Evolutionary conservation across 306 rosid species (phyloP).

Genomic region (Adenanthera pavonina): DNA sequence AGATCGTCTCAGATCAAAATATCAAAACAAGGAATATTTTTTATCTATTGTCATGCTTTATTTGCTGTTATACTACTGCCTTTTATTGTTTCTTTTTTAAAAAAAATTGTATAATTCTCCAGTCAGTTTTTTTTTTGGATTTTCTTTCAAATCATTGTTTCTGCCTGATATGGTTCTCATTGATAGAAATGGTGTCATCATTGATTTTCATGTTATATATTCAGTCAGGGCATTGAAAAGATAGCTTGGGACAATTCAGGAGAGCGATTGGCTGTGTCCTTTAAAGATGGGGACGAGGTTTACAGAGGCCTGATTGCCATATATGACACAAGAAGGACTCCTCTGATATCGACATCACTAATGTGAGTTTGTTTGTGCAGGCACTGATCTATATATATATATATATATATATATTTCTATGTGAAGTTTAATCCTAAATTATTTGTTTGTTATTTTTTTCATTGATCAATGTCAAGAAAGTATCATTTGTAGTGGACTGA

Average conservation of each 20-base stretch:
- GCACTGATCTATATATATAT: background rate
- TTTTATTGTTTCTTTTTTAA: no score
- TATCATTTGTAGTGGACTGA: constrained; percentile 8
- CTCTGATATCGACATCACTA: constrained; percentile 74
- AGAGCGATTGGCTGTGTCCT: constrained; percentile 90
- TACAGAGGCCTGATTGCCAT: constrained; percentile 84
- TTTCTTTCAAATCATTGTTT: background rate
- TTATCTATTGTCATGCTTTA: background rate
- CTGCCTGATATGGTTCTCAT: constrained; percentile 19
- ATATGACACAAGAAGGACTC: constrained; percentile 83
- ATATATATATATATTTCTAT: background rate
- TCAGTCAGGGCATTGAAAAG: constrained; percentile 88
- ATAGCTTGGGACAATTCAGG: constrained; percentile 98
- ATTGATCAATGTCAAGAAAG: background rate
- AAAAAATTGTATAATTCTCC: background rate
- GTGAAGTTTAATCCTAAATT: constrained; percentile 24
- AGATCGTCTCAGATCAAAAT: background rate
- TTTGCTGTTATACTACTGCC: background rate
- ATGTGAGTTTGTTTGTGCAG: constrained; percentile 62
- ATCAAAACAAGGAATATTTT: background rate
- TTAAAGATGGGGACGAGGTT: constrained; percentile 75
- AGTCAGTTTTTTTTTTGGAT: background rate
- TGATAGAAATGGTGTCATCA: constrained; percentile 26
- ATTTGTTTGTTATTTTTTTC: constrained; percentile 1
- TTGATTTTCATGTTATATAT: constrained; percentile 32